phyloP scores from a whole-genome alignment of 108 stramenopile species.

The Pseudonitzschia delicatissima region DNA sequence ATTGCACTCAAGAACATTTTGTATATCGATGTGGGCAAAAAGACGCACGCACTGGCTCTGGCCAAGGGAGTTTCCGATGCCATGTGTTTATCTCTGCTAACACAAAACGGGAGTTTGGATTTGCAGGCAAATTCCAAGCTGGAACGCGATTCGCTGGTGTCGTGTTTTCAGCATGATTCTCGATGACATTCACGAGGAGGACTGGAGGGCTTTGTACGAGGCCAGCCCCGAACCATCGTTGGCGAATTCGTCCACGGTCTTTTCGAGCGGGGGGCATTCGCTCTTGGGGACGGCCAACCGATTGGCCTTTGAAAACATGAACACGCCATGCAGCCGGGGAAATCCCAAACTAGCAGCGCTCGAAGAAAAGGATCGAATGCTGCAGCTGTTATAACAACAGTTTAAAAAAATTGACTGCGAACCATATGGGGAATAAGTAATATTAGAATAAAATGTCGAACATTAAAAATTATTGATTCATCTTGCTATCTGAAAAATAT shows the following conservation, averaged over 20 bases:
- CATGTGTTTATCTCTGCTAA: conserved; percentile 50
- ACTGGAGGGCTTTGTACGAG: conserved; percentile 49
- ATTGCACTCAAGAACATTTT: conserved; percentile 47
- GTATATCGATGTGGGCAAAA: conserved; percentile 66
- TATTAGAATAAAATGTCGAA: no score
- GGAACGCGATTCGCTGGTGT: conserved; percentile 61
- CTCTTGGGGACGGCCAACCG: no score
- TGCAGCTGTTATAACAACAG: not conserved
- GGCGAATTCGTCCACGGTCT: conserved; percentile 9
- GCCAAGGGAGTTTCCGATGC: conserved; percentile 25
- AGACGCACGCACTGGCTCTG: conserved; percentile 44
- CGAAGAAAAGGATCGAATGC: not conserved
- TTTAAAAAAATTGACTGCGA: not conserved
- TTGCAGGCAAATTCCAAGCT: conserved; percentile 48
- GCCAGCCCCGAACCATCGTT: conserved; percentile 40
- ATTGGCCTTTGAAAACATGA: no score
- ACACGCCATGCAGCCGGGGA: not conserved
- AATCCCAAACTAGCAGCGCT: not conserved
- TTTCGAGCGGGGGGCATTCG: not conserved
- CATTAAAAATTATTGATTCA: no score
- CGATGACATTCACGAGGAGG: conserved; percentile 51
- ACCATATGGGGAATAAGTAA: no score
- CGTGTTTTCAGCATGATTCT: conserved; percentile 50
- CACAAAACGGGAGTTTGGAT: conserved; percentile 59
- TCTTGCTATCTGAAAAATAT: no score